These are phyloP conservation scores for Candida koratica DNA, from an alignment of 805 yeast genomes.

Conservation along the genomic window DNA sequence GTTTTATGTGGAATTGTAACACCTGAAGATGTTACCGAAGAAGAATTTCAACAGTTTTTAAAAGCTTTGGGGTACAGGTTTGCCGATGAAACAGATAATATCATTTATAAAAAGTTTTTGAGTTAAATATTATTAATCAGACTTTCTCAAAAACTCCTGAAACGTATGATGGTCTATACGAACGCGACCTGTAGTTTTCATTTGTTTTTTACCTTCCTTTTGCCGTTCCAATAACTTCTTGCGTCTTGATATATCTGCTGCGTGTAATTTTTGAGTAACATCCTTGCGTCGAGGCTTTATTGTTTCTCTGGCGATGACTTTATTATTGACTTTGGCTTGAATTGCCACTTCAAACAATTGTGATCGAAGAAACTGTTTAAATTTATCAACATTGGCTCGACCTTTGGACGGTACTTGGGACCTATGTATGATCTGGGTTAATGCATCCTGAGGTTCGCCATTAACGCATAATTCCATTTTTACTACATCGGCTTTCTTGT, in stretches of 20 bases:
- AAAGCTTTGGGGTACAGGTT: constrained; percentile 70
- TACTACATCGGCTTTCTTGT: constrained; percentile 71
- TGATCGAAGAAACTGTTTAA: constrained; percentile 71
- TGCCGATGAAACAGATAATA: constrained; percentile 77
- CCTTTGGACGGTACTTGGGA: constrained; percentile 73
- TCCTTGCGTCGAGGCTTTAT: constrained; percentile 92
- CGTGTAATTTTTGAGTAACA: constrained; percentile 90
- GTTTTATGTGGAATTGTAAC: constrained; percentile 86
- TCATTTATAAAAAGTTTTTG: constrained; percentile 80
- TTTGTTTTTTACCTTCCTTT: constrained; percentile 86
- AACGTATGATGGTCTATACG: constrained; percentile 80
- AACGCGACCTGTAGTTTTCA: constrained; percentile 78
- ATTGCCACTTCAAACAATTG: constrained; percentile 91
- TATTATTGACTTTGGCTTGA: constrained; percentile 80
- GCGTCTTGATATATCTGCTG: constrained; percentile 86
- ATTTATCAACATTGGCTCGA: constrained; percentile 74
- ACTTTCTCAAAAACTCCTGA: constrained; percentile 67
- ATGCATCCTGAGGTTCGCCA: constrained; percentile 85
- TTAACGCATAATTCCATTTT: constrained; percentile 87
- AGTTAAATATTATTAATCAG: constrained; percentile 12
- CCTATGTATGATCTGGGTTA: constrained; percentile 84
- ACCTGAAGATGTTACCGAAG: constrained; percentile 61
- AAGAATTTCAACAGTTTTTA: constrained; percentile 64
- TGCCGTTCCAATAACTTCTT: constrained; percentile 84
- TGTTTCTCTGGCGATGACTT: constrained; percentile 86